Evolutionary conservation across 2,329 filamentous ascomycete genomes (phyloP), one percentile per base, ranked within the genome.

Genomic region (Aspergillus phoenicis): DNA sequence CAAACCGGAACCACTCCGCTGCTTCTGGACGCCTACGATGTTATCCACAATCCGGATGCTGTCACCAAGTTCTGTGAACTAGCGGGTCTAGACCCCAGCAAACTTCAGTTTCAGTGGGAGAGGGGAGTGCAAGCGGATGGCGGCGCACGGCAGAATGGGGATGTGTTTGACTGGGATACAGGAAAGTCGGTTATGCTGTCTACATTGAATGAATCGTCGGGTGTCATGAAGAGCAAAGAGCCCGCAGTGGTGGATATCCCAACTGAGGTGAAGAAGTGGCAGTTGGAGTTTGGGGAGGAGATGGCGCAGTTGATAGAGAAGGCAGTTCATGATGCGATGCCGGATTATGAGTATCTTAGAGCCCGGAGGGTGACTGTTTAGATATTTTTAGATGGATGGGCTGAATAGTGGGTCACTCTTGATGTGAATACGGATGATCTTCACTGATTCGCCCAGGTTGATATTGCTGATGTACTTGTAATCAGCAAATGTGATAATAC

Each of bases 181-280:
- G 20, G 20, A 13, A 38, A 15, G 8, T 20, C 20, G 22, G 38
- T 51, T 17, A 49, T 57, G 30, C 5, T 36, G 10, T 26, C 41
- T 2, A 57, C 55, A 4, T 20, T 57, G 20, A 20, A 57, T 4
- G 33, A 17, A 5, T 57, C 55, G 5, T 36, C 26, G 0, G 55
- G 55, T 13, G 33, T 57, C 2, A 22, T 49, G 55, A 48, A 57
- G 30, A 45, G 51, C 4, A 62, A 53, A 47, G 52, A 39, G 10
- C n/a, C 47, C 1, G 49, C 45, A 1, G 36, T 24, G 4, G 41
- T 70, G 13, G 66, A 70, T 52, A 64, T 75, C 8, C 63, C 62
- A 2, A 61, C 52, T 2, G 70, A 69, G 28, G 56, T 62, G 8
- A 54, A 52, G 52, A 63, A 69, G 55, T 75, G 73, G 73, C 58